These are phyloP conservation scores for Calocybe gangraenosa DNA, from an alignment of 768 basidiomycete genomes.

Conservation along the genomic window DNA sequence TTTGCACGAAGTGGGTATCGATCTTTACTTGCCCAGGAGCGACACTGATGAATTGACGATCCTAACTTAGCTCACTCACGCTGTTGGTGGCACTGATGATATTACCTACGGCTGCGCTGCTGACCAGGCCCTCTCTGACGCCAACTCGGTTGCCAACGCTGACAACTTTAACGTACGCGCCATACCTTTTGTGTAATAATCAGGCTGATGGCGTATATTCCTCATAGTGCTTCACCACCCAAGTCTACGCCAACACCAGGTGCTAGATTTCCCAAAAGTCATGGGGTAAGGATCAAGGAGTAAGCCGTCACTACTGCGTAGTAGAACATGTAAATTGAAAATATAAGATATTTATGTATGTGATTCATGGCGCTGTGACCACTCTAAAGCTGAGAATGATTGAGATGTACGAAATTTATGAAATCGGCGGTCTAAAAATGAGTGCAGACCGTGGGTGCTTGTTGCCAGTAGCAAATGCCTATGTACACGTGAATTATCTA, in stretches of 20 bases:
- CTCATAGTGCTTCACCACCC: constrained; percentile 1
- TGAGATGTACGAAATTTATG: too few relatives aligned
- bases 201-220: neutral
- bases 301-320: too few relatives aligned
- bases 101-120: constrained; percentile 35
- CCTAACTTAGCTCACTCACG: neutral
- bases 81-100: constrained; percentile 29
- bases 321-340: too few relatives aligned
- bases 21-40: neutral
- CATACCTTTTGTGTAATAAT: neutral
- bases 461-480: too few relatives aligned
- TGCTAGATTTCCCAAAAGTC: neutral
- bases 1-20: constrained; percentile 24
- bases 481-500: too few relatives aligned
- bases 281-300: too few relatives aligned
- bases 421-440: too few relatives aligned
- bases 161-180: constrained; percentile 43
- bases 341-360: too few relatives aligned
- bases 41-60: neutral
- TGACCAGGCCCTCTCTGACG: constrained; percentile 34
- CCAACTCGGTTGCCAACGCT: constrained; percentile 32
- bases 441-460: too few relatives aligned
- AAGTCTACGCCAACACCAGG: constrained; percentile 1
- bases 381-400: too few relatives aligned
- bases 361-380: too few relatives aligned